These are phyloP conservation scores for Suillus placidus DNA, from an alignment of 768 basidiomycete genomes.

Conservation along the genomic window DNA sequence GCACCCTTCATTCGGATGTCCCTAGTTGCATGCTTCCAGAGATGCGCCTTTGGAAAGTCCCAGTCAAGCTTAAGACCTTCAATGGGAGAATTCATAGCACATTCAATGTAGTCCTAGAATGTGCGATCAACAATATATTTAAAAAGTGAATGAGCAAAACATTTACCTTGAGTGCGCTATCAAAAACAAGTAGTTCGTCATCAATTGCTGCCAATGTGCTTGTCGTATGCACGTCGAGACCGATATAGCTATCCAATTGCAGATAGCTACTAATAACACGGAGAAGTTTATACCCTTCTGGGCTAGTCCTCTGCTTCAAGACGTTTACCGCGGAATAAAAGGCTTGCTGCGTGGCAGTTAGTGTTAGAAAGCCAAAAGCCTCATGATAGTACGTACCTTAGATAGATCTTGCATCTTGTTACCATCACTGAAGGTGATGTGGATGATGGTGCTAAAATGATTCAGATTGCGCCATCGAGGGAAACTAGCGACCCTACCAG, in stretches of 20 bases:
- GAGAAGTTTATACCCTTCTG: slow-evolving; percentile 28
- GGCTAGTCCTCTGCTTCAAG: not conserved
- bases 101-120: slow-evolving; percentile 1
- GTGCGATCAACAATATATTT: not conserved
- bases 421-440: slow-evolving; percentile 37
- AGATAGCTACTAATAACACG: slow-evolving; percentile 33
- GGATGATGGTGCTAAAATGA: slow-evolving; percentile 14
- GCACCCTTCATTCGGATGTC: slow-evolving; percentile 37
- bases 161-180: slow-evolving; percentile 24
- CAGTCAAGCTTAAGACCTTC: slow-evolving; percentile 29
- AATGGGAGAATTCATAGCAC: not conserved
- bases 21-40: slow-evolving; percentile 33
- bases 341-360: not conserved
- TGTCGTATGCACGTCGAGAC: slow-evolving; percentile 23
- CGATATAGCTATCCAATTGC: slow-evolving; percentile 32
- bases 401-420: slow-evolving; percentile 40
- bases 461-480: too few relatives aligned
- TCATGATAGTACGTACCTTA: slow-evolving; percentile 30
- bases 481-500: too few relatives aligned
- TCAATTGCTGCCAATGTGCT: slow-evolving; percentile 9
- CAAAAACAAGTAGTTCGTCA: slow-evolving; percentile 23
- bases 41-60: slow-evolving; percentile 33
- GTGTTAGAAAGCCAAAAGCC: not conserved
- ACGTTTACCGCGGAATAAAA: not conserved
- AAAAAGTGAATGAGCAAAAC: not conserved